A percentile compares a stretch with the other conserved stretches of the same genome.
These are phyloP conservation scores for Chrysosporium queenslandicum DNA, from an alignment of 2,329 filamentous ascomycete species.

Conservation along the genomic window DNA sequence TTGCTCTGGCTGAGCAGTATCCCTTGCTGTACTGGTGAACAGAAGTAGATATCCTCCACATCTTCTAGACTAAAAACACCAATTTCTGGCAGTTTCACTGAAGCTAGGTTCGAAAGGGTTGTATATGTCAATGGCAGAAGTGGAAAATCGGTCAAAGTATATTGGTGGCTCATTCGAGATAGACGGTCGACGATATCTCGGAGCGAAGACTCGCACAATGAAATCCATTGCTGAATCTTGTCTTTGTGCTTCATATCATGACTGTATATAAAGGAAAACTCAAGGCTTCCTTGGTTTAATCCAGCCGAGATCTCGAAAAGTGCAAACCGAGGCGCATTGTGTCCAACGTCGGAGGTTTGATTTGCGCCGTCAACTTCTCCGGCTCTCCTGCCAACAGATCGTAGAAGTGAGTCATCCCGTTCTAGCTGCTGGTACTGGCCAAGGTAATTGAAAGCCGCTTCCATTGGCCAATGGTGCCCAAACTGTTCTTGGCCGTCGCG, in stretches of 20 bases:
- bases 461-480: constrained; percentile 25
- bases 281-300: constrained; percentile 2
- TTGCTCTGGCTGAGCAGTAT: constrained; percentile 17
- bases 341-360: constrained; percentile 40
- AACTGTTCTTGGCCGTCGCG: constrained; percentile 26
- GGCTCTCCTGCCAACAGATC: constrained; percentile 22
- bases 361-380: constrained; percentile 19
- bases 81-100: neutral
- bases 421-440: constrained; percentile 37
- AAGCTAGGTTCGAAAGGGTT: constrained; percentile 21
- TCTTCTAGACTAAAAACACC: neutral
- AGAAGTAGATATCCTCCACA: constrained; percentile 25
- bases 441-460: constrained; percentile 37
- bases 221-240: constrained; percentile 37
- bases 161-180: constrained; percentile 20
- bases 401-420: constrained; percentile 36
- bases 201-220: constrained; percentile 29
- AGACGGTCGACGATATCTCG: constrained; percentile 22
- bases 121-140: constrained; percentile 37
- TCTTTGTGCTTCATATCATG: constrained; percentile 40
- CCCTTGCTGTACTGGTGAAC: constrained; percentile 32
- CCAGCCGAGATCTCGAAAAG: constrained; percentile 44
- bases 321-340: constrained; percentile 38
- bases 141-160: constrained; percentile 37
- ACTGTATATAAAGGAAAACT: constrained; percentile 36